Evolutionary conservation across 192 early-diverging fungal genomes (phyloP).

Genomic region (Chytriomyces confervae): DNA sequence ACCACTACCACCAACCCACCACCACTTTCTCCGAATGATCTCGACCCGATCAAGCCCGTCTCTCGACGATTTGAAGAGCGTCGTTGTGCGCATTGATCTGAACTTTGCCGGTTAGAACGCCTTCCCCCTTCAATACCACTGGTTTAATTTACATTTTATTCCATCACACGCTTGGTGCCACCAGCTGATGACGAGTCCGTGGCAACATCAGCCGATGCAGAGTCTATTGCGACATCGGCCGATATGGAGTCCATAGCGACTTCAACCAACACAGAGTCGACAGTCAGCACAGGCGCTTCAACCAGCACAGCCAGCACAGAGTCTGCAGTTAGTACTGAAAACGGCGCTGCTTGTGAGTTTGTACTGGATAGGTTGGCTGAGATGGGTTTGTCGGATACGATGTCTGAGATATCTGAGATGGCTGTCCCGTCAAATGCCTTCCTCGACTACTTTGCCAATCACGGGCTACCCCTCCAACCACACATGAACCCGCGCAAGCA

Average conservation of each 20-base stretch:
- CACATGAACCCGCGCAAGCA: neutral
- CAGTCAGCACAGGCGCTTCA: neutral
- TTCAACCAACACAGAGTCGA: neutral
- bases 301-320: neutral
- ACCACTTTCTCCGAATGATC: neutral
- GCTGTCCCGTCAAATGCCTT: neutral
- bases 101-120: neutral
- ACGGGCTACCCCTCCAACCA: neutral
- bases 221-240: too few relatives aligned
- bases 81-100: neutral
- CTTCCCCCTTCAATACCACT: neutral
- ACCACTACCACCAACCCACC: too few relatives aligned
- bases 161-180: neutral
- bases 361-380: neutral
- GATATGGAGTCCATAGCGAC: too few relatives aligned
- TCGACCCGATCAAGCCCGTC: neutral
- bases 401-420: neutral
- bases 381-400: neutral
- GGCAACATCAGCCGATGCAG: too few relatives aligned
- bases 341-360: neutral
- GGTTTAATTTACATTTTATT: neutral
- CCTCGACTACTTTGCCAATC: neutral
- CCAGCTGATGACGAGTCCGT: too few relatives aligned
- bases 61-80: neutral
- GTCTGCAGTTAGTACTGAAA: neutral